Evolutionary conservation across 345 rosid species (phyloP), one percentile per base, ranked within the genome.

Genomic region (Citrus medica): DNA sequence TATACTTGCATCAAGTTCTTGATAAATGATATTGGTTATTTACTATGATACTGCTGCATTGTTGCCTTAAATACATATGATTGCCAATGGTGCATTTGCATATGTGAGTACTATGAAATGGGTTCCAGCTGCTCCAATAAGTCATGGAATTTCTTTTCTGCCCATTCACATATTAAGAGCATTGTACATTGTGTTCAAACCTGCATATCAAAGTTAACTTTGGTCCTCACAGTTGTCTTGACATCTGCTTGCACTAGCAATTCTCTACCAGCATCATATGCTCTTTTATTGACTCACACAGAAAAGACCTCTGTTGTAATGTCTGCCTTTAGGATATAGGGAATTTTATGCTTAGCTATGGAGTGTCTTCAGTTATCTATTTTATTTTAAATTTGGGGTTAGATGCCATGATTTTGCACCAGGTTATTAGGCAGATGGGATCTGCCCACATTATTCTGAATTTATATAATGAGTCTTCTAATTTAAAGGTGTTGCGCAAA

Each of bases 311-410:
- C 2, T 46, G 51, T 46, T 46, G 16, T 13, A 27, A 35, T 38
- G 16, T 33, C 30, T 59, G 12, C 51, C 24, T 19, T 59, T 14
- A 59, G 60, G 32, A 59, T 17, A 13, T n/a, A 17, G 21, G 53
- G 65, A 67, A 55, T 56, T 72, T 72, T 25, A 56, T 72, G 66
- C 66, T 13, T 73, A 56, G n/a, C 22, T 71, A 53, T 71, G 51
- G 51, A 13, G 51, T 13, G 51, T 12, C 51, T 46, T 46, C 51
- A 12, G 3, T 46, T 46, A 3, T 46, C 51, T 12, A 12, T 46
- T 46, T 42, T 46, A 46, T 46, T 46, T 46, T 13, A 2, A 46
- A 3, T 55, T 32, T 72, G 7, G 6, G 16, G 32, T 55, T 30
- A 32, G 64, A 30, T 56, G 6, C 73, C 58, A 25, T 69, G 48